phyloP scores from a whole-genome alignment of 305 asterid genomes.

The Fraxinus paxiana region DNA sequence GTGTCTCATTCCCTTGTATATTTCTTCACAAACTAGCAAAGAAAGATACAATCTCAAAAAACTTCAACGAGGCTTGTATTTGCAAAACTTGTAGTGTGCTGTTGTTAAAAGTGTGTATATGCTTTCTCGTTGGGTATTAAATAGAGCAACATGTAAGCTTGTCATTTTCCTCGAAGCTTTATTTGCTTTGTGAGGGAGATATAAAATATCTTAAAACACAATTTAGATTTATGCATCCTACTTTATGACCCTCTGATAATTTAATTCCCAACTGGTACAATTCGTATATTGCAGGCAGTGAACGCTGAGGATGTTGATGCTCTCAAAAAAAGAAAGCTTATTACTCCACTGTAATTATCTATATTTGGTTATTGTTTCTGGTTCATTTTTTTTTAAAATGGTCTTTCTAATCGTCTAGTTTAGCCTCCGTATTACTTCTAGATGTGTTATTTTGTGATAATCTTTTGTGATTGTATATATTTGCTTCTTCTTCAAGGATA shows the following conservation, averaged over 20 bases:
- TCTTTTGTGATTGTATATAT: conserved; percentile 13
- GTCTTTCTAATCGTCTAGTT: conserved; percentile 4
- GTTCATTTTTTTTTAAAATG: conserved; percentile 4
- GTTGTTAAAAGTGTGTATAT: background rate
- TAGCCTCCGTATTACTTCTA: background rate
- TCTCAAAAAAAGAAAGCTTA: conserved; percentile 76
- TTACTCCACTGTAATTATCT: conserved; percentile 56
- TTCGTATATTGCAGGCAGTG: conserved; percentile 47
- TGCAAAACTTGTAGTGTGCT: background rate
- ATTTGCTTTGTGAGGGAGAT: background rate
- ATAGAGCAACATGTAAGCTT: background rate
- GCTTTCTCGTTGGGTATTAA: background rate
- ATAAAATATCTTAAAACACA: background rate
- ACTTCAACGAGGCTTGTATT: background rate
- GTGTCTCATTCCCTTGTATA: background rate
- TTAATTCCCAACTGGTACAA: background rate
- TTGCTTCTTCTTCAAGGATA: conserved; percentile 39
- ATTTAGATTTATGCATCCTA: background rate
- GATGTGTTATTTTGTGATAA: background rate
- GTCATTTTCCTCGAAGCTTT: conserved; percentile 8
- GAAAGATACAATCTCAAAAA: background rate
- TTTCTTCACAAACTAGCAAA: background rate
- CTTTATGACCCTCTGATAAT: background rate
- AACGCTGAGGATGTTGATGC: conserved; percentile 61
- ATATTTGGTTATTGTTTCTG: background rate